phyloP scores from a whole-genome alignment of 257 asterid species.

The Petrea volubilis region DNA sequence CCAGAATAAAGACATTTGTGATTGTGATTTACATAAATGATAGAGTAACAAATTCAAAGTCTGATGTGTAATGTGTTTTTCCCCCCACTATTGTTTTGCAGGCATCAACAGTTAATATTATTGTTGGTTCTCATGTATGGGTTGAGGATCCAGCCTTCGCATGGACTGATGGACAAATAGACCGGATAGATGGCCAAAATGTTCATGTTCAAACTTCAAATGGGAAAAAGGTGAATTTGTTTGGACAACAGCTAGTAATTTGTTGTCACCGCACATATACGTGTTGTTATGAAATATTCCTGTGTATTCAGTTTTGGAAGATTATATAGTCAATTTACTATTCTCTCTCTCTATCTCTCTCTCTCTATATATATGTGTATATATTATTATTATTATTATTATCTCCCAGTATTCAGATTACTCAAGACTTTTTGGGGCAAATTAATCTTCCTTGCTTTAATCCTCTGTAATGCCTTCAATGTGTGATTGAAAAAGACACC shows the following conservation, averaged over 20 bases:
- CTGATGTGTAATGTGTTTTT: conserved; percentile 23
- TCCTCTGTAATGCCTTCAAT: conserved; percentile 7
- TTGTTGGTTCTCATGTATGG: conserved; percentile 96
- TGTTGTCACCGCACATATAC: neutral
- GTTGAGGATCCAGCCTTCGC: conserved; percentile 92
- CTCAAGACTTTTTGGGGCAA: neutral
- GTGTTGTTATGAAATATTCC: conserved; percentile 19
- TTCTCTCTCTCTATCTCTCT: too few species aligned
- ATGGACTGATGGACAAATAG: conserved; percentile 94
- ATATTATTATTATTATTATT: too few species aligned
- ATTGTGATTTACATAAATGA: neutral
- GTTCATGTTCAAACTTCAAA: conserved; percentile 78
- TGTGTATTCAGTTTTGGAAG: conserved; percentile 12
- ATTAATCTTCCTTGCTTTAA: neutral
- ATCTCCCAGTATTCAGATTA: conserved; percentile 4
- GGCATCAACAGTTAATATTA: conserved; percentile 83
- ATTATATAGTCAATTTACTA: conserved; percentile 14
- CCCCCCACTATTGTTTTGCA: conserved; percentile 43
- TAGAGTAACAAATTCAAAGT: neutral
- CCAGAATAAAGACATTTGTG: neutral
- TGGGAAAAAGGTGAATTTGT: conserved; percentile 70
- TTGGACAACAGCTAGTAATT: conserved; percentile 2
- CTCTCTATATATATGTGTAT: too few species aligned
- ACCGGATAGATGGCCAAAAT: conserved; percentile 74
- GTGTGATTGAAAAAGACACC: neutral